These are phyloP conservation scores for Discostella stelligera DNA, from an alignment of 352 stramenopile species.

Conservation along the genomic window DNA sequence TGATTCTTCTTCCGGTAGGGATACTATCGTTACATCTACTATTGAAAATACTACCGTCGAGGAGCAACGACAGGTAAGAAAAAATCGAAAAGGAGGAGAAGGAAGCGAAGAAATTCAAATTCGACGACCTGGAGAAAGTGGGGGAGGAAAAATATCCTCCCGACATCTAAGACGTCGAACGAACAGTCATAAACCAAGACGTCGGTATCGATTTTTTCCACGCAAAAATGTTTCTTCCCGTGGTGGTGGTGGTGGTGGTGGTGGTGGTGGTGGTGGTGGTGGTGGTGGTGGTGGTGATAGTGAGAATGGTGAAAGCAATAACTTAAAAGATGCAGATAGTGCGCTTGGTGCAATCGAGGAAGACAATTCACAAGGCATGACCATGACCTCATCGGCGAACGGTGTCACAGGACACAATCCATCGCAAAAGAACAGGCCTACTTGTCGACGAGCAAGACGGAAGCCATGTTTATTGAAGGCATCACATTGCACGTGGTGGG, in stretches of 20 bases:
- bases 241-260: slow-evolving; percentile 23
- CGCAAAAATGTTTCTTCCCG: slow-evolving; percentile 4
- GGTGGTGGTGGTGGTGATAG: not conserved
- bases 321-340: slow-evolving; percentile 1
- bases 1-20: too few species aligned
- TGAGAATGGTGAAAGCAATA: not conserved
- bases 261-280: too few species aligned
- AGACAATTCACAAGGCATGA: slow-evolving; percentile 12
- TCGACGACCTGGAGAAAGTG: slow-evolving; percentile 42
- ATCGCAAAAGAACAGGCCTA: not conserved
- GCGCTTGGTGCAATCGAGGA: not conserved
- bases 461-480: slow-evolving; percentile 43
- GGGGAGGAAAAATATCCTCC: slow-evolving; percentile 62
- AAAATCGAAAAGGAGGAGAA: too few species aligned
- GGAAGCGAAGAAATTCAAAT: slow-evolving; percentile 2
- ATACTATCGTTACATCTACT: too few species aligned
- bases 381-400: not conserved
- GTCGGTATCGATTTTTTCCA: slow-evolving; percentile 65
- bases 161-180: slow-evolving; percentile 72
- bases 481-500: slow-evolving; percentile 36
- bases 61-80: too few species aligned
- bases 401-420: not conserved
- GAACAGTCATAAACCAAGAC: slow-evolving; percentile 50
- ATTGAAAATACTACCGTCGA: too few species aligned
- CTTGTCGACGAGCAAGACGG: slow-evolving; percentile 37